Conservation (phyloP, 2,329 filamentous ascomycete species). For the Claviceps quebecensis region DNA sequence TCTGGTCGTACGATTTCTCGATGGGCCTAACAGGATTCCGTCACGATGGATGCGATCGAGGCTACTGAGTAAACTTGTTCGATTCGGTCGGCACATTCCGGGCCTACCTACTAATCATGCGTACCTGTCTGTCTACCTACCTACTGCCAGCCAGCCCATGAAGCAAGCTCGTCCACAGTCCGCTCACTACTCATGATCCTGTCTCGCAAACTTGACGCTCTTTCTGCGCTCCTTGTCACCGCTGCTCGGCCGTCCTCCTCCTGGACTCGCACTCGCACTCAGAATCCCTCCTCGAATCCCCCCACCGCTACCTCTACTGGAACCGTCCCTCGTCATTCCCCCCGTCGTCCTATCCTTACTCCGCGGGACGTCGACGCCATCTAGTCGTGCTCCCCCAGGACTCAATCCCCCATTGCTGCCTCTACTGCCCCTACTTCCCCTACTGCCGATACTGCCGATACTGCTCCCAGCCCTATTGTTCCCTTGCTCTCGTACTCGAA, state of each 20-base stretch:
- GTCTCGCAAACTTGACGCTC: slow-evolving; percentile 48
- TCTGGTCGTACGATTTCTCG: no score
- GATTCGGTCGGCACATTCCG: no score
- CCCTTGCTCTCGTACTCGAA: slow-evolving; percentile 13
- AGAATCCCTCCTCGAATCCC: slow-evolving; percentile 27
- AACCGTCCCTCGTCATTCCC: slow-evolving; percentile 41
- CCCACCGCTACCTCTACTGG: slow-evolving; percentile 22
- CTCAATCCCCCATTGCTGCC: slow-evolving; percentile 9
- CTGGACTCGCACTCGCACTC: slow-evolving; percentile 40
- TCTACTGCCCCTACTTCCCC: slow-evolving; percentile 6
- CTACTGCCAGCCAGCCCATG: no score
- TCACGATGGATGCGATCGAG: no score
- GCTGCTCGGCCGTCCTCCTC: slow-evolving; percentile 21
- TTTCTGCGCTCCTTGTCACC: slow-evolving; percentile 42
- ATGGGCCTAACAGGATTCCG: no score
- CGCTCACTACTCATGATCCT: slow-evolving; percentile 7
- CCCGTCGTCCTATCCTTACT: slow-evolving; percentile 35
- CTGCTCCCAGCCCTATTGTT: slow-evolving; percentile 9
- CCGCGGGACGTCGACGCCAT: slow-evolving; percentile 37
- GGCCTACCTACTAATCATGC: no score
- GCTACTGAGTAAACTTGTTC: no score
- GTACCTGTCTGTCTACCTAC: no score
- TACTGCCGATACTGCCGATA: not conserved
- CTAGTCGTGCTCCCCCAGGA: slow-evolving; percentile 8
- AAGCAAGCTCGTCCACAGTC: no score